Conservation (phyloP, 2,329 filamentous ascomycete species). For the Botryotinia globosa region DNA sequence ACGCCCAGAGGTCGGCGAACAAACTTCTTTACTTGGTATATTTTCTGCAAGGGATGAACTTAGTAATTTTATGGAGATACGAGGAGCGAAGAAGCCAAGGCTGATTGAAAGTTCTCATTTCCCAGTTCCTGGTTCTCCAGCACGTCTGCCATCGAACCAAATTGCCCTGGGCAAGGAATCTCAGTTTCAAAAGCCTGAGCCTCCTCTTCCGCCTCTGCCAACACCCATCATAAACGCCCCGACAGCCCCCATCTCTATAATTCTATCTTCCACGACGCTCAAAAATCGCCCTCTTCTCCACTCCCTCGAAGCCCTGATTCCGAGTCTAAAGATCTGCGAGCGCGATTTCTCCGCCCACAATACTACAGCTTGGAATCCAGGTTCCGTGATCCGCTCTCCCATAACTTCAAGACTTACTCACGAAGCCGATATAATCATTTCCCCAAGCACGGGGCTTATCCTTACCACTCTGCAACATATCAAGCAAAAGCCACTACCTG, state of each 20-base stretch:
- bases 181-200: constrained; percentile 23
- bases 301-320: constrained; percentile 49
- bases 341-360: constrained; percentile 53
- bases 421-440: constrained; percentile 73
- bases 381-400: constrained; percentile 39
- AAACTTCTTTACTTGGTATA: constrained; percentile 20
- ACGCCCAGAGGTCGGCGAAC: constrained; percentile 26
- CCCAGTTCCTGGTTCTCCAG: not conserved
- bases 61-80: constrained; percentile 50
- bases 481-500: constrained; percentile 69
- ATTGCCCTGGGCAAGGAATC: not conserved
- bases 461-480: constrained; percentile 68
- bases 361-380: constrained; percentile 39
- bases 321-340: constrained; percentile 54
- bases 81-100: constrained; percentile 40
- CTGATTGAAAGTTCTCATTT: constrained; percentile 36
- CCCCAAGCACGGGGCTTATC: constrained; percentile 66
- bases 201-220: constrained; percentile 26
- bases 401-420: constrained; percentile 43
- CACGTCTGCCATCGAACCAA: not conserved
- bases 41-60: constrained; percentile 46
- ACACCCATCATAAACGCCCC: constrained; percentile 23
- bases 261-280: constrained; percentile 51
- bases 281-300: constrained; percentile 48
- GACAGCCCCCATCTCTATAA: constrained; percentile 42